Percentiles rank a stretch among this genome's conserved stretches.
Evolutionary conservation across 331 rosid species (phyloP).

Genomic region (Acacia pycnantha): DNA sequence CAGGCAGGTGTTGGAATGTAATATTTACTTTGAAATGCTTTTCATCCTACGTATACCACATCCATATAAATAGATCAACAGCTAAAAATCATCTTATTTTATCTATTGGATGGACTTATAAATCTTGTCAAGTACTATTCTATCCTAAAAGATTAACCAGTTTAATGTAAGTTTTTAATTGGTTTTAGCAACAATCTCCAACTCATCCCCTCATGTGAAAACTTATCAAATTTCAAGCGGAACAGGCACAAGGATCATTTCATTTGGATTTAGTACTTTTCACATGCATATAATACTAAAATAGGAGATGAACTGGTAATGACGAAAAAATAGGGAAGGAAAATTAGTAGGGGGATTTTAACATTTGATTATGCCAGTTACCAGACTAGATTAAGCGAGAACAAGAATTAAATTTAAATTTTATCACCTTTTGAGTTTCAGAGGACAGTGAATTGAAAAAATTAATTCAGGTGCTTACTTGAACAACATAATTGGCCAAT

Average conservation of each 20-base stretch:
- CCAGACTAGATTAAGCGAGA: neutral
- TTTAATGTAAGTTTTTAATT: neutral
- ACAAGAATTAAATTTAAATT: neutral
- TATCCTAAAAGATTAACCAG: neutral
- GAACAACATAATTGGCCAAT: neutral
- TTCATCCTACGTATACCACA: neutral
- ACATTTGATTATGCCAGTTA: neutral
- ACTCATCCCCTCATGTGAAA: neutral
- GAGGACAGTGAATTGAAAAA: neutral
- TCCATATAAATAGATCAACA: neutral
- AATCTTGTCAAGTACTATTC: neutral
- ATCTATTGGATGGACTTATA: neutral
- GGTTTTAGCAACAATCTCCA: neutral
- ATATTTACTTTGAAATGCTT: conserved; percentile 9
- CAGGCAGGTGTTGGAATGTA: neutral
- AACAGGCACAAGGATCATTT: neutral
- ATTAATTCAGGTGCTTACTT: neutral
- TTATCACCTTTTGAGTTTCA: neutral
- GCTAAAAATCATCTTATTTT: neutral
- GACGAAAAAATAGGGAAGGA: neutral
- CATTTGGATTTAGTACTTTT: neutral
- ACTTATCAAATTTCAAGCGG: neutral
- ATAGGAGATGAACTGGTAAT: neutral
- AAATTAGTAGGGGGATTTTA: neutral
- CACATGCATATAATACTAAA: neutral